Evolutionary conservation across 2,329 filamentous ascomycete genomes (phyloP).

Genomic region (Ophiognomonia clavigignenti-juglandacearum): DNA sequence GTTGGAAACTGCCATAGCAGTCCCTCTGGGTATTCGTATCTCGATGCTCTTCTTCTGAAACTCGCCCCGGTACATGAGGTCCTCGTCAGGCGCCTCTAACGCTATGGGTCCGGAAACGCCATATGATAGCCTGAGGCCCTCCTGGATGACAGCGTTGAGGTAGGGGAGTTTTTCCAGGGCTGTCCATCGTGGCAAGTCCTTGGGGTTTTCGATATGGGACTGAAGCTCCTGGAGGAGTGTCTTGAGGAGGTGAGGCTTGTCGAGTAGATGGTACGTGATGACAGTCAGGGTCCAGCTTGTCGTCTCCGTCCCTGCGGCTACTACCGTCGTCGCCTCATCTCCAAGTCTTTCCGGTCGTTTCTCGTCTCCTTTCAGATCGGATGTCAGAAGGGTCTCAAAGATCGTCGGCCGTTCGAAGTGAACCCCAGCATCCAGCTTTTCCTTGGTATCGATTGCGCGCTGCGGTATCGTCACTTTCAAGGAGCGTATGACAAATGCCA

Average conservation of each 20-base stretch:
- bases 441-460: neutral
- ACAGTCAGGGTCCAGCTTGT: neutral
- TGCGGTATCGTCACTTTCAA: slow-evolving; percentile 1
- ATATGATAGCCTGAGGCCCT: slow-evolving; percentile 1
- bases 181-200: neutral
- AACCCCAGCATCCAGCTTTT: neutral
- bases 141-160: neutral
- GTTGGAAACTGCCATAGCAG: slow-evolving; percentile 2
- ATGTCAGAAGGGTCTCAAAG: neutral
- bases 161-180: neutral
- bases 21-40: neutral
- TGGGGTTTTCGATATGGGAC: neutral
- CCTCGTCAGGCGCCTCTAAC: neutral
- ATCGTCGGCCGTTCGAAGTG: neutral
- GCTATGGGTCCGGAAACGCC: neutral
- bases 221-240: neutral
- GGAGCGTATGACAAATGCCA: neutral
- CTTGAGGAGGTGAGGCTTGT: neutral
- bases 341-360: slow-evolving; percentile 8
- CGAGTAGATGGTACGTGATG: neutral
- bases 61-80: neutral
- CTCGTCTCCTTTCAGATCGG: neutral
- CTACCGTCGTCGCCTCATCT: slow-evolving; percentile 18
- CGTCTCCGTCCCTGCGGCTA: slow-evolving; percentile 1
- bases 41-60: neutral